These are phyloP conservation scores for Exobasidium cylindrosporum DNA, from an alignment of 1,284 basidiomycete species.

Conservation along the genomic window DNA sequence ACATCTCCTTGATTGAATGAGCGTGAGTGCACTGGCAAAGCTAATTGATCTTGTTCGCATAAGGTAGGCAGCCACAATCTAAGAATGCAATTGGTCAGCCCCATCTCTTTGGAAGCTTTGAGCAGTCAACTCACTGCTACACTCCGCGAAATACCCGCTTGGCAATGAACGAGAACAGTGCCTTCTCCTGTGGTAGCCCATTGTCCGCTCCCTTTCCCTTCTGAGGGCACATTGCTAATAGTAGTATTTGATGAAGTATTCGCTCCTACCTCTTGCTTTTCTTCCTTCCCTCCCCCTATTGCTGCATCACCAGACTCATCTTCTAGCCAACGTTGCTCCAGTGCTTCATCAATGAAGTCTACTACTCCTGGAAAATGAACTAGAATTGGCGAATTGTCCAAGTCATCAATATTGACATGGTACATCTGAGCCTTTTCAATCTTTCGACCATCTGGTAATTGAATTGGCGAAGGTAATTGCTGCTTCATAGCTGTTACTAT, in stretches of 20 bases:
- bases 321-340: conserved; percentile 35
- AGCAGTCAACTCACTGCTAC: conserved; percentile 24
- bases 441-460: conserved; percentile 23
- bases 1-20: conserved; percentile 40
- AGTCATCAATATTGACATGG: conserved; percentile 55
- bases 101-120: no score
- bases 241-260: not conserved
- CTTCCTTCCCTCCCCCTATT: not conserved
- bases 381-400: conserved; percentile 53
- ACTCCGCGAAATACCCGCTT: conserved; percentile 55
- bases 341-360: conserved; percentile 47
- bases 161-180: conserved; percentile 56
- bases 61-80: conserved; percentile 55
- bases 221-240: not conserved
- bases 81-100: no score
- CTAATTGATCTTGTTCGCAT: conserved; percentile 50
- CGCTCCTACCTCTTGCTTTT: not conserved
- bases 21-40: conserved; percentile 48
- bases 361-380: conserved; percentile 49
- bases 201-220: conserved; percentile 23
- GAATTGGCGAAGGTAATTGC: conserved; percentile 28
- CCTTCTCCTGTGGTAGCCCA: conserved; percentile 38
- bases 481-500: conserved; percentile 46
- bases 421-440: conserved; percentile 40
- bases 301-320: not conserved